phyloP scores from a whole-genome alignment of 108 stramenopile genomes.

The Pseudonitzschia pungens region DNA sequence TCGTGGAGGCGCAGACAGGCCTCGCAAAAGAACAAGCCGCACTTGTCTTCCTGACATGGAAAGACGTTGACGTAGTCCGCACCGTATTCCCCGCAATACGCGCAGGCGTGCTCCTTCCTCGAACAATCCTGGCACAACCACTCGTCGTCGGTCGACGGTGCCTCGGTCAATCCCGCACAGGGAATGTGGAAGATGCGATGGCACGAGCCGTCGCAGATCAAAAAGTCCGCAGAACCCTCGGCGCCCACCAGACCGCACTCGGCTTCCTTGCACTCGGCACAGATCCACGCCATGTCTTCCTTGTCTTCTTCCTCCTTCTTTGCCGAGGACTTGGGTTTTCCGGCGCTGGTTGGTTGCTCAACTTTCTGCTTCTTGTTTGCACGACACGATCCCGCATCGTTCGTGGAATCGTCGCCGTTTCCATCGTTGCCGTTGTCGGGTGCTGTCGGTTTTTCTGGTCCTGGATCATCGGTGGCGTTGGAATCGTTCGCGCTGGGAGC shows the following conservation, averaged over 20 bases:
- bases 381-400: background rate
- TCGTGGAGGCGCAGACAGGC: slow-evolving; percentile 54
- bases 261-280: slow-evolving; percentile 74
- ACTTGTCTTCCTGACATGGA: slow-evolving; percentile 45
- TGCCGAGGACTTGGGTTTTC: background rate
- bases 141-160: slow-evolving; percentile 55
- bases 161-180: slow-evolving; percentile 63
- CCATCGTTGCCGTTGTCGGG: background rate
- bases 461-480: background rate
- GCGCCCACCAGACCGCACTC: slow-evolving; percentile 45
- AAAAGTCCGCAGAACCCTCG: slow-evolving; percentile 45
- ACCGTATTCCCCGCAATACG: slow-evolving; percentile 67
- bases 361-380: slow-evolving; percentile 4
- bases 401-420: background rate
- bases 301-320: slow-evolving; percentile 16
- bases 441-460: background rate
- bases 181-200: slow-evolving; percentile 70
- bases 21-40: slow-evolving; percentile 78
- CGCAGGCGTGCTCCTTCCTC: slow-evolving; percentile 49
- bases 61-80: slow-evolving; percentile 63
- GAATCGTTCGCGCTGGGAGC: background rate
- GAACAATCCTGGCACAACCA: slow-evolving; percentile 76
- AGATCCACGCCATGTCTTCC: slow-evolving; percentile 69
- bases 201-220: slow-evolving; percentile 77
- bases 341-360: background rate